Conservation (phyloP, 129 eudicot species). For the Chrysanthemum lavandulifolium region DNA sequence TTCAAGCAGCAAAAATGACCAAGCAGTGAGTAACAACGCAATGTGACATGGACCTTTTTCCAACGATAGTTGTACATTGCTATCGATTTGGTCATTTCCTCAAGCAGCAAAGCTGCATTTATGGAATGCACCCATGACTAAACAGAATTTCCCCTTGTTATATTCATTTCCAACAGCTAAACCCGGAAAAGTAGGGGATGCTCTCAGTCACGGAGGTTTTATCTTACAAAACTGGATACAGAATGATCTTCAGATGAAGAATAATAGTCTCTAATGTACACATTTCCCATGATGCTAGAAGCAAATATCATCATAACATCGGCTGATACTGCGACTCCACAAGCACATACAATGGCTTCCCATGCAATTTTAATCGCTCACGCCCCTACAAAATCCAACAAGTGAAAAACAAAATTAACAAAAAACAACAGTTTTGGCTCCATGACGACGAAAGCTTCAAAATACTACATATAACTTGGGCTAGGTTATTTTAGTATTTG, state of each 20-base stretch:
- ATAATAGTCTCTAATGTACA: neutral
- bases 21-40: neutral
- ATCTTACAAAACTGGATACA: slow-evolving; percentile 25
- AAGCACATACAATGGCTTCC: slow-evolving; percentile 60
- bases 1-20: neutral
- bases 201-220: slow-evolving; percentile 8
- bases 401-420: neutral
- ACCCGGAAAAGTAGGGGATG: slow-evolving; percentile 14
- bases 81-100: neutral
- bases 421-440: neutral
- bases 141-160: slow-evolving; percentile 12
- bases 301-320: no score
- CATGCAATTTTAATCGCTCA: slow-evolving; percentile 47
- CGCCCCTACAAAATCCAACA: slow-evolving; percentile 29
- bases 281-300: no score
- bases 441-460: no score
- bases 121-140: slow-evolving; percentile 20
- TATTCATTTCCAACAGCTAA: slow-evolving; percentile 26
- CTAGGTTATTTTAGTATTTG: no score
- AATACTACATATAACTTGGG: no score
- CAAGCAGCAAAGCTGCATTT: slow-evolving; percentile 15
- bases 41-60: neutral
- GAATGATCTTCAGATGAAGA: neutral
- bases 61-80: neutral
- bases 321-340: slow-evolving; percentile 54